These are phyloP conservation scores for Macadamia integrifolia DNA, from an alignment of 164 flowering plant species.

Conservation along the genomic window DNA sequence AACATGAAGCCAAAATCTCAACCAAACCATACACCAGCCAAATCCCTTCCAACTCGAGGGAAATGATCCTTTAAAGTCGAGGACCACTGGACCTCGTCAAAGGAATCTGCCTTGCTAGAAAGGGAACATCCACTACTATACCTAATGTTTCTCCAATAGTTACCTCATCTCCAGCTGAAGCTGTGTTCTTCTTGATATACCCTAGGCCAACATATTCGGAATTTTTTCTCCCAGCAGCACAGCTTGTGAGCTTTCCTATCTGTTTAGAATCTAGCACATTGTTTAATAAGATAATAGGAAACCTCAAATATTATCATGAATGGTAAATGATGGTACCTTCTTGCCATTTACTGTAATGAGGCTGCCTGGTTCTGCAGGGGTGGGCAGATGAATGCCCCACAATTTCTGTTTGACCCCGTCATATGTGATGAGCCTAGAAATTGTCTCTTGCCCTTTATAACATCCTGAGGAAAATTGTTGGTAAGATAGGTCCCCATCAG, in stretches of 20 bases:
- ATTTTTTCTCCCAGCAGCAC: slow-evolving; percentile 41
- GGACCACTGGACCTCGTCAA: neutral
- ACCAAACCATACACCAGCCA: too few relatives aligned
- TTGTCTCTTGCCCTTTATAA: slow-evolving; percentile 91
- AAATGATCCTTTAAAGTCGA: neutral
- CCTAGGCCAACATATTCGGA: slow-evolving; percentile 64
- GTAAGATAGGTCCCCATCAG: neutral
- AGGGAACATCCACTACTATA: slow-evolving; percentile 59
- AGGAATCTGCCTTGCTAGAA: slow-evolving; percentile 43
- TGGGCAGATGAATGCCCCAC: slow-evolving; percentile 64
- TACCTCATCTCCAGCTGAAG: slow-evolving; percentile 49
- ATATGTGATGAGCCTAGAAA: slow-evolving; percentile 74
- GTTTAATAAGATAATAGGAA: neutral
- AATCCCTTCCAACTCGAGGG: too few relatives aligned
- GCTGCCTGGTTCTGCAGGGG: slow-evolving; percentile 64
- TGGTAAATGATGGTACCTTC: slow-evolving; percentile 39
- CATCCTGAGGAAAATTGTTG: slow-evolving; percentile 44
- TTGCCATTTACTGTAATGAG: slow-evolving; percentile 53
- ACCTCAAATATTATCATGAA: neutral
- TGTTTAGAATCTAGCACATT: slow-evolving; percentile 14
- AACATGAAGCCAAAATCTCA: too few relatives aligned
- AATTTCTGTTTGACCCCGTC: slow-evolving; percentile 80
- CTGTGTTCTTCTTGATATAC: slow-evolving; percentile 58
- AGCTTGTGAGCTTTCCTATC: slow-evolving; percentile 87
- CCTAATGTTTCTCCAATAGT: slow-evolving; percentile 55